Conservation (phyloP, 2,329 filamentous ascomycete species). For the Colletotrichum sp. region DNA sequence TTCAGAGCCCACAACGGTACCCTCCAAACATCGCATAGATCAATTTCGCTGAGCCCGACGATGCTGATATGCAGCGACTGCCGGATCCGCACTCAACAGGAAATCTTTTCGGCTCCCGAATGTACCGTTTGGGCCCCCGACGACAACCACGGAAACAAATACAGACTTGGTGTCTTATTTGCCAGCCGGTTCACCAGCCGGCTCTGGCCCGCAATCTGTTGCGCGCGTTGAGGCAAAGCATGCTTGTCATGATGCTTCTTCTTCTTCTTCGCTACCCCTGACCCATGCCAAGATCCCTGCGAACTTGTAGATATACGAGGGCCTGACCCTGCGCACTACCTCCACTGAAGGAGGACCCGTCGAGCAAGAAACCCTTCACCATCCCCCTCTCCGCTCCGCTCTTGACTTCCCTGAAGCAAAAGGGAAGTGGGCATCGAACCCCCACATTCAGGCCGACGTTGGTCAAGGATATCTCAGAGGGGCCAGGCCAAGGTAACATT, state of each 20-base stretch:
- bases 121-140: neutral
- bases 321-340: neutral
- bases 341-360: neutral
- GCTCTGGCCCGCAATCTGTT: neutral
- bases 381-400: neutral
- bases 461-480: neutral
- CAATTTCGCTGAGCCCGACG: neutral
- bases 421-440: neutral
- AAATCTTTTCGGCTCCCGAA: neutral
- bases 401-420: neutral
- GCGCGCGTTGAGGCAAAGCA: neutral
- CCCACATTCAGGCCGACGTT: conserved; percentile 11
- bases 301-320: neutral
- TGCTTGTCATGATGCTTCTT: conserved; percentile 8
- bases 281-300: conserved; percentile 1
- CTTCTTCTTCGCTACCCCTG: neutral
- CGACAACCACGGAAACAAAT: neutral
- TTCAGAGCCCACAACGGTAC: neutral
- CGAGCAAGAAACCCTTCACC: neutral
- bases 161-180: neutral
- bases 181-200: neutral
- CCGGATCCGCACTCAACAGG: neutral
- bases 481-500: neutral
- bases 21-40: neutral
- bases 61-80: neutral